Evolutionary conservation across 495 filamentous ascomycete species (phyloP).

Genomic region (Penicillium goetzii): DNA sequence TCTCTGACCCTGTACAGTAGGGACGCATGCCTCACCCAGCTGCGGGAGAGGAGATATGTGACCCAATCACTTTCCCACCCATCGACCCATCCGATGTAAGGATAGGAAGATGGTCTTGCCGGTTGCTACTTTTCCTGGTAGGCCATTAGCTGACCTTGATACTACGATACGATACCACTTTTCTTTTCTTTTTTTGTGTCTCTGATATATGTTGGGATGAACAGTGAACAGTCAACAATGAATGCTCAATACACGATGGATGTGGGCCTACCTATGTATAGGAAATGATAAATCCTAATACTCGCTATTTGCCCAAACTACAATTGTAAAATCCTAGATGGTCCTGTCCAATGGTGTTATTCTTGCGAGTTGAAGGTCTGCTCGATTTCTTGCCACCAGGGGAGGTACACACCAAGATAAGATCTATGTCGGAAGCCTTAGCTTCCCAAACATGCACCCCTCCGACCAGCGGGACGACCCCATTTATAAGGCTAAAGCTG

Average conservation of each 20-base stretch:
- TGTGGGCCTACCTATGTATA: not conserved
- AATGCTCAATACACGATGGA: too few species aligned
- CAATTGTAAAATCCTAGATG: not conserved
- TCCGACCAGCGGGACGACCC: too few species aligned
- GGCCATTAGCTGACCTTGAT: constrained; percentile 13
- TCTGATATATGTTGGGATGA: not conserved
- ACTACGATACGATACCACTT: constrained; percentile 21
- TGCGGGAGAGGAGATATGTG: not conserved
- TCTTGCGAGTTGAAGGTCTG: too few species aligned
- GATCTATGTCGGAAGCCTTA: too few species aligned
- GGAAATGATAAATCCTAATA: not conserved
- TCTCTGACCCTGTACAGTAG: constrained; percentile 3
- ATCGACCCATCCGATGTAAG: not conserved
- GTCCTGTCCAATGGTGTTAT: constrained; percentile 17
- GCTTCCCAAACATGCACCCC: too few species aligned
- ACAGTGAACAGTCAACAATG: constrained; percentile 2
- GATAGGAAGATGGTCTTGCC: not conserved
- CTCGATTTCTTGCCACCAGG: too few species aligned
- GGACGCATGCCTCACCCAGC: not conserved
- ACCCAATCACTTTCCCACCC: not conserved
- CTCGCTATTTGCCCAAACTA: not conserved
- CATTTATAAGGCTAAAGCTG: too few species aligned
- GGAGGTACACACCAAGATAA: too few species aligned
- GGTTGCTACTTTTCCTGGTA: not conserved
- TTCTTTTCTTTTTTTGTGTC: constrained; percentile 1